These are phyloP conservation scores for Coniochaeta prunicola DNA, from an alignment of 2,329 filamentous ascomycete genomes.

Conservation along the genomic window DNA sequence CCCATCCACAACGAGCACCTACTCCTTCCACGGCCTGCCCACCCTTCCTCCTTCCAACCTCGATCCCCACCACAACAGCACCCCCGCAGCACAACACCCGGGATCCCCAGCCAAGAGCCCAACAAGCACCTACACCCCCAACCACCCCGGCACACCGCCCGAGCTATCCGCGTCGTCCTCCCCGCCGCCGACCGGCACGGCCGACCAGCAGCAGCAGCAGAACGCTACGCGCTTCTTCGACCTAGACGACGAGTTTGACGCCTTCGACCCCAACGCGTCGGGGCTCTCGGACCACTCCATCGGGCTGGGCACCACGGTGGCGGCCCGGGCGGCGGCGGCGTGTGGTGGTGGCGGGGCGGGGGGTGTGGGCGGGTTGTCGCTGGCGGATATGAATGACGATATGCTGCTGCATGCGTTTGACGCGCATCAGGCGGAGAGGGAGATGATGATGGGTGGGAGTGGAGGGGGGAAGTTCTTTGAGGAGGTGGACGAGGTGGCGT, in stretches of 20 bases:
- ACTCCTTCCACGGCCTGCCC: conserved; percentile 18
- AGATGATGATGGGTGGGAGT: conserved; percentile 16
- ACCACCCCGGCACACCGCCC: conserved; percentile 37
- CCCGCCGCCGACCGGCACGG: conserved; percentile 44
- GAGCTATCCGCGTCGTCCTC: conserved; percentile 55
- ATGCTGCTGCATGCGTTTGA: conserved; percentile 34
- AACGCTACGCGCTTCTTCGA: conserved; percentile 34
- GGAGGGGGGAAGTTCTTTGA: conserved; percentile 35
- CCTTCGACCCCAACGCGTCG: conserved; percentile 31
- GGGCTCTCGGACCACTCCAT: conserved; percentile 17
- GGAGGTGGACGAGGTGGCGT: conserved; percentile 39
- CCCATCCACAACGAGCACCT: conserved; percentile 37
- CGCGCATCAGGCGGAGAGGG: conserved; percentile 25
- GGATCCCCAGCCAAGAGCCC: conserved; percentile 43
- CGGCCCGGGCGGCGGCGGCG: conserved; percentile 12
- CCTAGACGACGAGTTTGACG: conserved; percentile 6
- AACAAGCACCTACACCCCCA: conserved; percentile 39
- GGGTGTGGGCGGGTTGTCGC: conserved; percentile 21
- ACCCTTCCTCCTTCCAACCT: conserved; percentile 6
- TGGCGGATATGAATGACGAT: conserved; percentile 30
- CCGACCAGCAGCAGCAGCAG: neutral
- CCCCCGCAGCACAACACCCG: conserved; percentile 10
- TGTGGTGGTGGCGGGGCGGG: conserved; percentile 9
- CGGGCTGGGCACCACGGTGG: conserved; percentile 23
- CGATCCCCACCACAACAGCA: conserved; percentile 9